Conservation (phyloP, 2,329 filamentous ascomycete genomes). For the Scorias spongiosa region DNA sequence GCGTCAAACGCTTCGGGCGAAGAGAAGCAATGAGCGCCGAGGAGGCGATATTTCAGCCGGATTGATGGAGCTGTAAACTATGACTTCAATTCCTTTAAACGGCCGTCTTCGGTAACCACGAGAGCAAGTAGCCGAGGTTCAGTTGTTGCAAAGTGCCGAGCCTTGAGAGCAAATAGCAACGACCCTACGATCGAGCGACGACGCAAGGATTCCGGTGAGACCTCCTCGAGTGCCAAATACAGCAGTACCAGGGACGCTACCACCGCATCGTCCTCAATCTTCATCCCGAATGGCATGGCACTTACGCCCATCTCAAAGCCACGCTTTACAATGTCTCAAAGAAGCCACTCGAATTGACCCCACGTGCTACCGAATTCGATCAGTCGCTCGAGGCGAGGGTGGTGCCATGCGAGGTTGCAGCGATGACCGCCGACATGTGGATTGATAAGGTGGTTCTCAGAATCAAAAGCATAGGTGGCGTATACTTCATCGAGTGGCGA, state of each 20-base stretch:
- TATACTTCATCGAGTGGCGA: no score
- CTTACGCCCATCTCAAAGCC: constrained; percentile 23
- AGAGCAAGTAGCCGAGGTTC: constrained; percentile 1
- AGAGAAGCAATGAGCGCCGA: constrained; percentile 1
- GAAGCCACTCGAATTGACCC: constrained; percentile 23
- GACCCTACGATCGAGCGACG: no score
- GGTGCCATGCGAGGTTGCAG: constrained; percentile 23
- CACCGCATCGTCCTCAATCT: constrained; percentile 23
- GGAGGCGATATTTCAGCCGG: constrained; percentile 1
- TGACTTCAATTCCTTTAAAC: constrained; percentile 1
- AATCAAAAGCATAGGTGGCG: constrained; percentile 1
- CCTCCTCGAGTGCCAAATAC: constrained; percentile 13
- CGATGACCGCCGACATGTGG: constrained; percentile 23
- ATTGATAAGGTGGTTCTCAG: constrained; percentile 20
- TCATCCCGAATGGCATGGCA: constrained; percentile 22
- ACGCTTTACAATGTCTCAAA: constrained; percentile 11
- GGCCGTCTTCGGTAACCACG: constrained; percentile 1
- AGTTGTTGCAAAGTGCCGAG: background rate
- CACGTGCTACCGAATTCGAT: constrained; percentile 24
- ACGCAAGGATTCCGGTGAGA: constrained; percentile 1
- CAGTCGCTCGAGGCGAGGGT: constrained; percentile 22
- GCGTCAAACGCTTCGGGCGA: constrained; percentile 3
- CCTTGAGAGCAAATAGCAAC: no score
- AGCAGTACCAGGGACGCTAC: constrained; percentile 21
- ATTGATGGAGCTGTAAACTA: background rate